phyloP scores from a whole-genome alignment of 805 yeast genomes.

The Saturnispora dispora region DNA sequence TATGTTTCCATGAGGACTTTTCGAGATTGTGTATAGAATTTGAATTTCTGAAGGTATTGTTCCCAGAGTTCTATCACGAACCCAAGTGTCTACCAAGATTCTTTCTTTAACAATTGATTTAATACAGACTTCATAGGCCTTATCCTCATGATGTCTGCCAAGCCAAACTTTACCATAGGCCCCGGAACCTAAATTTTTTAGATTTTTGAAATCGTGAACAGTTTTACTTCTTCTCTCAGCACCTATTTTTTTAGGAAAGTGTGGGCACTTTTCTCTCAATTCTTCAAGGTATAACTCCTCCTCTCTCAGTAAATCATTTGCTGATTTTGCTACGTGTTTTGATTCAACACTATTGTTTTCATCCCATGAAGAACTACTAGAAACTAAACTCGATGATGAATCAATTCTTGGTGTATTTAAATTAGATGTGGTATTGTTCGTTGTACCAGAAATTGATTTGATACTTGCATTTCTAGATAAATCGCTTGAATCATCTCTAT shows the following conservation, averaged over 20 bases:
- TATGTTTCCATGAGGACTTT: conserved; percentile 78
- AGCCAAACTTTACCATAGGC: conserved; percentile 92
- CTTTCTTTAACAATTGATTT: conserved; percentile 89
- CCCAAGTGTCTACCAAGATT: conserved; percentile 96
- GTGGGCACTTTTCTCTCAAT: conserved; percentile 8
- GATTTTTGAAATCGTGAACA: conserved; percentile 56
- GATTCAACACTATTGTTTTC: neutral
- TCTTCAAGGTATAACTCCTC: conserved; percentile 27
- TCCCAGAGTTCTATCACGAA: conserved; percentile 81
- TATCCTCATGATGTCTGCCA: conserved; percentile 58
- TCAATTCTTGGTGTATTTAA: conserved; percentile 5
- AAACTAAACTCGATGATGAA: conserved; percentile 2
- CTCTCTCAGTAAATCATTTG: conserved; percentile 4
- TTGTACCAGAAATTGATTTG: neutral
- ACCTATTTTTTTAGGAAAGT: conserved; percentile 56
- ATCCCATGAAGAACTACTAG: conserved; percentile 6
- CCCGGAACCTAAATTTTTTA: conserved; percentile 88
- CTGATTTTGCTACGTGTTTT: neutral
- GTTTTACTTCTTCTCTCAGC: conserved; percentile 59
- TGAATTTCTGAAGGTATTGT: conserved; percentile 96
- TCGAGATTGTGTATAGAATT: conserved; percentile 73
- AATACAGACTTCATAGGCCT: conserved; percentile 59
- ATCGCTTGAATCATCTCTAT: conserved; percentile 6
- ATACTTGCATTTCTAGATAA: neutral
- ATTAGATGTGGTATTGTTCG: neutral